Base-by-base conservation (phyloP, 345 rosid species). In the Alliaria petiolata region DNA sequence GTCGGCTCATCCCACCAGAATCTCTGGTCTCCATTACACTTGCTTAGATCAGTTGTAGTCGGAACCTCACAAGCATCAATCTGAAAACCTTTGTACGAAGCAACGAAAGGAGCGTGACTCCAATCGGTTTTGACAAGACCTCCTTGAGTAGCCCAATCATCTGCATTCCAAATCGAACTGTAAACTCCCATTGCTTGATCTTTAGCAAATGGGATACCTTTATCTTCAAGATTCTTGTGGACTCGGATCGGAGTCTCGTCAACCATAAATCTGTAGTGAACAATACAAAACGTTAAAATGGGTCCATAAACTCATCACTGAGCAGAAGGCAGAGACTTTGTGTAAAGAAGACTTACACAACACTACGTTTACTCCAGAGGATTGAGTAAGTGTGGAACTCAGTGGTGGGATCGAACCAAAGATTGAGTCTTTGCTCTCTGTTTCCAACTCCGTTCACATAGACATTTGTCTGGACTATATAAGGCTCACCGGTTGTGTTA, bases 81-180 rank as follows among this genome's bases (percentile, higher is more conserved):
- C 42, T 86, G 85, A 38, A 90, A 95, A 3, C 84, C 91, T 13
- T 65, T 88, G 86, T 95, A 95, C 17, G 98, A 84, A 17, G 98
- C 90, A 16, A 92, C 26, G 53, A 95, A 95, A 3, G 99, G 99
- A 2, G 98, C 98, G 22, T 92, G 99, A 69, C 77, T 82, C 99
- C 98, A 95, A 44, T 95, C 97, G 0, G 99, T 95, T 83, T 95
- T 95, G 8, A 95, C 80, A 40, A 87, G 82, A 6, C 99, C 99
- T 26, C 99, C 99, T 61, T 90, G 99, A 0, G 99, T 95, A 1
- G 99, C 99, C 99, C 99, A 95, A 72, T 95, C 98, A 62, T 95
- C 99, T 1, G 99, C 99, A 11, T 95, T 95, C 99, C 99, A 95
- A 33, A 95, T 92, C 10, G 99, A 95, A 75, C 99, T 95, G 84